These are phyloP conservation scores for Botryotinia calthae DNA, from an alignment of 2,329 filamentous ascomycete genomes.

Conservation along the genomic window DNA sequence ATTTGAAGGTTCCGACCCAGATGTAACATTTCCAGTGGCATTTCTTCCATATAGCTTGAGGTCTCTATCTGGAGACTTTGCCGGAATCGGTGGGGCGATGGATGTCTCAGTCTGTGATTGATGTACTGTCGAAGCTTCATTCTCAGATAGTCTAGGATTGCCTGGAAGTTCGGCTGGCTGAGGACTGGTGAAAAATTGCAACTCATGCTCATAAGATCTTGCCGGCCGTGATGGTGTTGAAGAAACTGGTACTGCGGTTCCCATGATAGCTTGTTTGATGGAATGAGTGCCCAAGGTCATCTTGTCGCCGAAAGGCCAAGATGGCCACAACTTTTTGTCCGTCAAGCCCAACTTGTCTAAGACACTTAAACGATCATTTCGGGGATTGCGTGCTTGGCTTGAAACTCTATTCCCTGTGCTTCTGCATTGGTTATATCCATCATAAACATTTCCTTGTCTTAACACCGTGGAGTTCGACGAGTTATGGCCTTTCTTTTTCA, in stretches of 20 bases:
- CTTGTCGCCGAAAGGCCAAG: conserved; percentile 9
- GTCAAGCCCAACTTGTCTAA: background rate
- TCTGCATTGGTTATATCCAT: background rate
- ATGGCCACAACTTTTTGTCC: background rate
- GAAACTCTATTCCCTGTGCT: background rate
- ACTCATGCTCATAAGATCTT: background rate
- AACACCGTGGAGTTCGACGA: background rate
- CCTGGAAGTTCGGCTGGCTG: background rate
- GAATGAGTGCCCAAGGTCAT: background rate
- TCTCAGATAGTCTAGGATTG: background rate
- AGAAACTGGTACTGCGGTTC: background rate
- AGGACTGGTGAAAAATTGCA: background rate
- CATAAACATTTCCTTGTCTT: too few species aligned
- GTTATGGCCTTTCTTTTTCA: background rate
- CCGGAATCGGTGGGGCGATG: accelerated
- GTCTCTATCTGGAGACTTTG: background rate
- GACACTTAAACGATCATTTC: background rate
- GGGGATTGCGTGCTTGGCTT: too few species aligned
- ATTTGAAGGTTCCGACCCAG: background rate
- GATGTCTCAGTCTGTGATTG: too few species aligned
- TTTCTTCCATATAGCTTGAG: background rate
- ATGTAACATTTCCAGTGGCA: background rate
- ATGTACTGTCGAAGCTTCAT: background rate
- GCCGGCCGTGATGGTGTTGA: background rate
- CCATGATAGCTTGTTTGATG: conserved; percentile 4